A percentile compares a stretch with the other conserved stretches of the same genome.
Conservation (phyloP, 148 eudicot species). For the Diospyros lotus region DNA sequence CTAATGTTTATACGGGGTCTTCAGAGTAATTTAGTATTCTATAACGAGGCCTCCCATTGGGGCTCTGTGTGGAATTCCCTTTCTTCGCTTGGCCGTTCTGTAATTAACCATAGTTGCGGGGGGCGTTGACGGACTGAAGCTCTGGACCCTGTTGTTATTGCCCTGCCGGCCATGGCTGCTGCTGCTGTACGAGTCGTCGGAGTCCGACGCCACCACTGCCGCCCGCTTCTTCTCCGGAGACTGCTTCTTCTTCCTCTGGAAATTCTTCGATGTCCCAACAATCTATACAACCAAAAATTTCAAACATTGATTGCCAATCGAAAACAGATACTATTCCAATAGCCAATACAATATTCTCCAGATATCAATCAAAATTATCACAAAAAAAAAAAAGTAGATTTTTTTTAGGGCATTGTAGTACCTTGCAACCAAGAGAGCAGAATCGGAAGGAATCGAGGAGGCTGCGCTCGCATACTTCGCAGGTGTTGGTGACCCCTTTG, state of each 20-base stretch:
- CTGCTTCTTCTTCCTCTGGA: slow-evolving; percentile 32
- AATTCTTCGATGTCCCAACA: slow-evolving; percentile 71
- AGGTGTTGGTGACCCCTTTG: slow-evolving; percentile 88
- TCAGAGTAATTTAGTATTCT: slow-evolving; percentile 35
- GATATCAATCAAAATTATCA: not conserved
- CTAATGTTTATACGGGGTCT: slow-evolving; percentile 11
- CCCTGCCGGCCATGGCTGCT: slow-evolving; percentile 32
- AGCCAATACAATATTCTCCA: not conserved
- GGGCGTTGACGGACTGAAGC: slow-evolving; percentile 79
- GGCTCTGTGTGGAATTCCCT: slow-evolving; percentile 98
- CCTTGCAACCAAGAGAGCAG: slow-evolving; percentile 97
- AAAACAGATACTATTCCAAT: no score
- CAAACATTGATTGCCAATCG: not conserved
- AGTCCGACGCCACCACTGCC: slow-evolving; percentile 34
- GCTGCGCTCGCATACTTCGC: slow-evolving; percentile 81
- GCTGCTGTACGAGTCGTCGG: slow-evolving; percentile 60
- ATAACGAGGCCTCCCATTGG: slow-evolving; percentile 59
- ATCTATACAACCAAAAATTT: slow-evolving; percentile 32
- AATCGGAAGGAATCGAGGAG: slow-evolving; percentile 86
- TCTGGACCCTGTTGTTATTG: slow-evolving; percentile 33
- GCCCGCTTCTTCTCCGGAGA: slow-evolving; percentile 18
- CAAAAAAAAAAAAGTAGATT: not conserved
- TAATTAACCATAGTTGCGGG: slow-evolving; percentile 51
- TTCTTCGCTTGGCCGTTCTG: slow-evolving; percentile 72
- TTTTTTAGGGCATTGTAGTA: slow-evolving; percentile 17